phyloP scores from a whole-genome alignment of 108 stramenopile species.

The Conticribra guillardii region DNA sequence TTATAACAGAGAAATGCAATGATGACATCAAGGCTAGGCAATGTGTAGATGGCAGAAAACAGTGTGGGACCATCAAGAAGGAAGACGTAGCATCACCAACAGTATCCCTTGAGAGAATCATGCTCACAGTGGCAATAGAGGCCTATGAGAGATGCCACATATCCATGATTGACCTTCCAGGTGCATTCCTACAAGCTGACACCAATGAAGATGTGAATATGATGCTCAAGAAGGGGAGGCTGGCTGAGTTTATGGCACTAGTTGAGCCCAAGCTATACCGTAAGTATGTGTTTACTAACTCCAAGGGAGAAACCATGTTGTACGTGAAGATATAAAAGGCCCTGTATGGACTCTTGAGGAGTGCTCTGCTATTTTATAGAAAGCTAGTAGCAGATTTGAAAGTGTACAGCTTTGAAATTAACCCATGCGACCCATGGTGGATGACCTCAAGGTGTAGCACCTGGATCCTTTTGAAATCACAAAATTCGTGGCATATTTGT shows the following conservation, averaged over 20 bases:
- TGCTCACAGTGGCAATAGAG: conserved; percentile 29
- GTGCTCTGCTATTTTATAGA: too few species aligned
- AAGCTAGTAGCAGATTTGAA: too few species aligned
- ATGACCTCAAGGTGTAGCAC: too few species aligned
- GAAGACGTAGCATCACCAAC: conserved; percentile 46
- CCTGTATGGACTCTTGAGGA: too few species aligned
- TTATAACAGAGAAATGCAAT: conserved; percentile 35
- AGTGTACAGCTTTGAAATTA: too few species aligned
- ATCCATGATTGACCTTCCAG: conserved; percentile 33
- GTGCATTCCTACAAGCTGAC: conserved; percentile 15
- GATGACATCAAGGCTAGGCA: conserved; percentile 23
- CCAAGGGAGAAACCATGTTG: too few species aligned
- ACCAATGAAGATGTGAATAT: conserved; percentile 12
- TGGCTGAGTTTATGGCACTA: conserved; percentile 23
- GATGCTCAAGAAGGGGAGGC: conserved; percentile 16
- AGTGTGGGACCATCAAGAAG: conserved; percentile 19
- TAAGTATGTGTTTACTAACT: too few species aligned
- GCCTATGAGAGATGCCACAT: conserved; percentile 49
- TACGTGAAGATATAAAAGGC: too few species aligned
- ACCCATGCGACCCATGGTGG: too few species aligned
- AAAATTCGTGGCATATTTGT: too few species aligned
- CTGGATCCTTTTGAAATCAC: too few species aligned
- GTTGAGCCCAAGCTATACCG: too few species aligned
- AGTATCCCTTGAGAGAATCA: conserved; percentile 19
- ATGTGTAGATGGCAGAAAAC: conserved; percentile 38